Percentiles rank a stretch among this genome's conserved stretches.
phyloP scores from a whole-genome alignment of 495 filamentous ascomycete genomes.

The Xylaria grammica region DNA sequence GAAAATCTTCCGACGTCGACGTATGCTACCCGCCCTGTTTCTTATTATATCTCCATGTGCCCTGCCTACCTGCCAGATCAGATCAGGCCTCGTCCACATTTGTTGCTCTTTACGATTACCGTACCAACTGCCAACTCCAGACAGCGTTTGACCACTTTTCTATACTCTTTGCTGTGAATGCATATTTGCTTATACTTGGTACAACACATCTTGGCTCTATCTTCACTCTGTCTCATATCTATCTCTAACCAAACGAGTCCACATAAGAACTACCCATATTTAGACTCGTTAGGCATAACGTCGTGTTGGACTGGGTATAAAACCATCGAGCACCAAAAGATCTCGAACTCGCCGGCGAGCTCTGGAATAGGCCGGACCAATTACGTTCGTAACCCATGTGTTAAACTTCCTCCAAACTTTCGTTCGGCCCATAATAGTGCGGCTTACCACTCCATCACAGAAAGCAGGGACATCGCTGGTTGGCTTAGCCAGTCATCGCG shows the following conservation, averaged over 20 bases:
- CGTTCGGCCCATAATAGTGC: constrained; percentile 31
- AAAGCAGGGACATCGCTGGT: constrained; percentile 36
- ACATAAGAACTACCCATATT: background rate
- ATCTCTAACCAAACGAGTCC: too few species aligned
- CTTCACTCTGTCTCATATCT: background rate
- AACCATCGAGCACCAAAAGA: background rate
- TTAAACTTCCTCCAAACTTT: constrained; percentile 25
- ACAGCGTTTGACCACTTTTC: background rate
- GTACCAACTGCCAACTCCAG: background rate
- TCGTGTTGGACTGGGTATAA: background rate
- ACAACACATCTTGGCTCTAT: background rate
- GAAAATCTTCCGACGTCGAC: constrained; percentile 38
- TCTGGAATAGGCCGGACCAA: background rate
- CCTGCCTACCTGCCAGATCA: constrained; percentile 19
- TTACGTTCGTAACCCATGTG: constrained; percentile 17
- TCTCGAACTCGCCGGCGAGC: background rate
- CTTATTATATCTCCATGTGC: constrained; percentile 22
- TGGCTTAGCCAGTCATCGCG: constrained; percentile 31
- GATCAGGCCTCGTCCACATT: constrained; percentile 3
- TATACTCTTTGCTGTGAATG: background rate
- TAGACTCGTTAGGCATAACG: background rate
- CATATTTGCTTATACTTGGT: background rate
- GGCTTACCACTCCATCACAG: constrained; percentile 36
- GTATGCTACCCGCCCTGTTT: constrained; percentile 34
- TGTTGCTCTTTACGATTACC: background rate